phyloP scores from a whole-genome alignment of 345 rosid species.

The Eucalyptus curtisii region DNA sequence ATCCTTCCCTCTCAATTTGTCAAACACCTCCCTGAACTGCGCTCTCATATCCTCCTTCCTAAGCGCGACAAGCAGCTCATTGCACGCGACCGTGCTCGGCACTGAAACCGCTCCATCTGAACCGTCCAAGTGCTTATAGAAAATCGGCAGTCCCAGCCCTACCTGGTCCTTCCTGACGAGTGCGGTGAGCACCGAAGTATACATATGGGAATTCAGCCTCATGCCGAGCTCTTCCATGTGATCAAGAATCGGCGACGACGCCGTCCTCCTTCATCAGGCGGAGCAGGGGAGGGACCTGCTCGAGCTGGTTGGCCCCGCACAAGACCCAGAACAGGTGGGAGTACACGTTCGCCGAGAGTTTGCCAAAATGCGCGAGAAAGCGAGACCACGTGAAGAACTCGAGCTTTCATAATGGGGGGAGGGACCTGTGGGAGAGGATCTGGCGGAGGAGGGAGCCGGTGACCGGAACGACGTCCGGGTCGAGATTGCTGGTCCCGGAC shows the following conservation, averaged over 20 bases:
- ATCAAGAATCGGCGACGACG: slow-evolving; percentile 47
- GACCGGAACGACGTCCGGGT: slow-evolving; percentile 38
- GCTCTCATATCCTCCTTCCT: slow-evolving; percentile 41
- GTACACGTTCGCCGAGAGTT: slow-evolving; percentile 48
- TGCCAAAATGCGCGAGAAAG: slow-evolving; percentile 40
- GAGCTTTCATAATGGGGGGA: slow-evolving; percentile 44
- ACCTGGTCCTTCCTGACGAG: slow-evolving; percentile 45
- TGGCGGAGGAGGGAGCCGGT: slow-evolving; percentile 43
- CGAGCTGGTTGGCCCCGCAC: slow-evolving; percentile 44
- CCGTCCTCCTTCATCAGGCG: slow-evolving; percentile 50
- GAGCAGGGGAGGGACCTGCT: slow-evolving; percentile 50
- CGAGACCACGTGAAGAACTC: slow-evolving; percentile 52
- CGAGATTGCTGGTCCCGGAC: slow-evolving; percentile 55
- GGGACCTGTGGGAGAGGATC: slow-evolving; percentile 39
- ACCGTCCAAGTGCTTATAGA: slow-evolving; percentile 54
- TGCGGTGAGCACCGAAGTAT: slow-evolving; percentile 59
- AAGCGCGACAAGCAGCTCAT: slow-evolving; percentile 58
- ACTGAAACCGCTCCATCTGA: slow-evolving; percentile 5
- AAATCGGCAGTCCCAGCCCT: slow-evolving; percentile 41
- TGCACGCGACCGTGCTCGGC: slow-evolving; percentile 47
- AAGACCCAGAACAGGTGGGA: slow-evolving; percentile 54
- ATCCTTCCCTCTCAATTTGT: slow-evolving; percentile 21
- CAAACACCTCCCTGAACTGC: slow-evolving; percentile 42
- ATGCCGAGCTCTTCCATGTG: slow-evolving; percentile 55
- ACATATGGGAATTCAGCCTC: slow-evolving; percentile 26